Evolutionary conservation across 2,329 filamentous ascomycete genomes (phyloP).

Genomic region (Dichotomopilus funicola): DNA sequence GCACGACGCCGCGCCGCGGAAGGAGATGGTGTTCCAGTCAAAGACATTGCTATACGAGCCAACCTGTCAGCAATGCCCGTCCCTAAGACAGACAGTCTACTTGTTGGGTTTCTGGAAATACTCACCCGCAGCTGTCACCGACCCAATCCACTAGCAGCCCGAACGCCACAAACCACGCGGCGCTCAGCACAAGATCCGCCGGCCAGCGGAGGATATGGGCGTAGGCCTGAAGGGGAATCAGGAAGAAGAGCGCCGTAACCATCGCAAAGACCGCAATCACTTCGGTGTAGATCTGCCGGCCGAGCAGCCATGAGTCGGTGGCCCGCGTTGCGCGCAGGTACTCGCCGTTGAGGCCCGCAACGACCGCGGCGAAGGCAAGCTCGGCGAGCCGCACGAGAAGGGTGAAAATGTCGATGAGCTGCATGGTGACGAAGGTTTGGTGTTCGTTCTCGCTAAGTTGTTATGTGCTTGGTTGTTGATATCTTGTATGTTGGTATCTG

Average conservation of each 20-base stretch:
- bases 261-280: conserved; percentile 64
- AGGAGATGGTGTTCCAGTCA: conserved; percentile 50
- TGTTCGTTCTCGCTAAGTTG: too few relatives aligned
- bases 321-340: conserved; percentile 50
- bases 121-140: conserved; percentile 35
- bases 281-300: conserved; percentile 68
- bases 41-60: conserved; percentile 38
- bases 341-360: conserved; percentile 61
- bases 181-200: conserved; percentile 60
- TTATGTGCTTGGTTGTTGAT: too few relatives aligned
- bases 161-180: conserved; percentile 65
- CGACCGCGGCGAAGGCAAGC: conserved; percentile 65
- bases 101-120: conserved; percentile 11
- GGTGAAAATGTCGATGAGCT: conserved; percentile 48
- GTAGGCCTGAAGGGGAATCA: conserved; percentile 57
- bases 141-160: conserved; percentile 53
- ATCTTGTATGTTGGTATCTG: too few relatives aligned
- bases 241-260: conserved; percentile 62
- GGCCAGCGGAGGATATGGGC: conserved; percentile 64
- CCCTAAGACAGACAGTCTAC: not conserved
- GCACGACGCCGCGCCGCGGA: conserved; percentile 47
- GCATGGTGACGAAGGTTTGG: conserved; percentile 31
- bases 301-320: conserved; percentile 47
- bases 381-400: conserved; percentile 51
- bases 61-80: conserved; percentile 4